Percentiles rank a stretch among this genome's conserved stretches.
Evolutionary conservation across 371 early-diverging fungal species (phyloP).

Genomic region (Massospora cicadina): DNA sequence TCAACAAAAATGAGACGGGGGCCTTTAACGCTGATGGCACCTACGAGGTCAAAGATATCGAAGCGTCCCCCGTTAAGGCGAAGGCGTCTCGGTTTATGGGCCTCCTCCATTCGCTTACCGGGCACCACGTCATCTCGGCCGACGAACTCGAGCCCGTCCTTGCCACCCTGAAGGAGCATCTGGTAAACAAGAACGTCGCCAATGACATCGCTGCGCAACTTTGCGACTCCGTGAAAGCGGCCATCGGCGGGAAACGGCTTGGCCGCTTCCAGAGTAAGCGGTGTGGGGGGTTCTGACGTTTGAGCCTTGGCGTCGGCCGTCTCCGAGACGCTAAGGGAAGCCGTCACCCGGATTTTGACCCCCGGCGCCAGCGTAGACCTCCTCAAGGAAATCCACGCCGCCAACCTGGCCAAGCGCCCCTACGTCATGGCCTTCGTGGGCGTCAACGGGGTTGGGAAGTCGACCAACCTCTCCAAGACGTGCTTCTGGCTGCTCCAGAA

Average conservation of each 20-base stretch:
- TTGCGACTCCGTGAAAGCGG: slow-evolving; percentile 57
- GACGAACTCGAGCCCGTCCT: slow-evolving; percentile 50
- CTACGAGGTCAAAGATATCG: slow-evolving; percentile 66
- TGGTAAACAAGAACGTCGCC: slow-evolving; percentile 88
- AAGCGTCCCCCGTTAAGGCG: slow-evolving; percentile 20
- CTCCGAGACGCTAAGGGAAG: slow-evolving; percentile 45
- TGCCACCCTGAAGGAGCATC: slow-evolving; percentile 71
- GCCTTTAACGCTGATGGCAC: slow-evolving; percentile 45
- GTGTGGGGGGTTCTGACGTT: neutral
- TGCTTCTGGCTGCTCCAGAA: slow-evolving; percentile 96
- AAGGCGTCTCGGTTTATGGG: slow-evolving; percentile 30
- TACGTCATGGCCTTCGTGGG: slow-evolving; percentile 94
- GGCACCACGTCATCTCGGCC: slow-evolving; percentile 36
- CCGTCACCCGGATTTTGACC: slow-evolving; percentile 73
- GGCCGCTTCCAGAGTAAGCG: slow-evolving; percentile 52
- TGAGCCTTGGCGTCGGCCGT: slow-evolving; percentile 44
- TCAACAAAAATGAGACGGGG: slow-evolving; percentile 38
- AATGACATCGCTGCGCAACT: slow-evolving; percentile 73
- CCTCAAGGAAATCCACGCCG: slow-evolving; percentile 68
- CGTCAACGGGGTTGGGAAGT: slow-evolving; percentile 96
- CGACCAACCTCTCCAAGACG: slow-evolving; percentile 95
- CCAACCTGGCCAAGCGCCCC: slow-evolving; percentile 50
- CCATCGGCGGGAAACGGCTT: slow-evolving; percentile 56
- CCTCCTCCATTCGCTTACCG: slow-evolving; percentile 47
- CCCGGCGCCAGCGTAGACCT: slow-evolving; percentile 89